These are phyloP conservation scores for Parsonsia alboflavescens DNA, from an alignment of 257 asterid species.

Conservation along the genomic window DNA sequence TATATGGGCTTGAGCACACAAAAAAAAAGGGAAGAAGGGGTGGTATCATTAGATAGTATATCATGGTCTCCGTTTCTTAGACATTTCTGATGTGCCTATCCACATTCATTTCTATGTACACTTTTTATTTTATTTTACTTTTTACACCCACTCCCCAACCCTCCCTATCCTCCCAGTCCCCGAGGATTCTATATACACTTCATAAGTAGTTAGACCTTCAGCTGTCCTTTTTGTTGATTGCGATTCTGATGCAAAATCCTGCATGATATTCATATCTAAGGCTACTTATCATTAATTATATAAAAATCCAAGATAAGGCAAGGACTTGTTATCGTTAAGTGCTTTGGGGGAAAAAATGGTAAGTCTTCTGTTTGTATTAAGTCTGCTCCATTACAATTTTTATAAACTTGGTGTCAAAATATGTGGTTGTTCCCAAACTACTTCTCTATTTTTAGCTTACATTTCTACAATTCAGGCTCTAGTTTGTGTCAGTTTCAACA, in stretches of 20 bases:
- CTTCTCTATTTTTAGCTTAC: background rate
- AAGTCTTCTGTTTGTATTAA: background rate
- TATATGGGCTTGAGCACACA: background rate
- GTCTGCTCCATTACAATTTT: background rate
- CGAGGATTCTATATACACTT: no score
- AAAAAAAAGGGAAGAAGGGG: background rate
- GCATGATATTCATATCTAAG: no score
- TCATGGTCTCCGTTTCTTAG: background rate
- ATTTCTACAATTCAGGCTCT: background rate
- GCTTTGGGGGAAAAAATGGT: background rate
- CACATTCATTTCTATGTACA: background rate
- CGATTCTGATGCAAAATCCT: background rate
- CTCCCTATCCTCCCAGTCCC: no score
- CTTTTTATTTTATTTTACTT: no score
- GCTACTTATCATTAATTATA: no score
- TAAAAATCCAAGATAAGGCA: background rate
- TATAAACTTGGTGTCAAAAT: background rate
- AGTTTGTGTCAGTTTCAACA: background rate
- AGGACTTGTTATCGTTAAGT: background rate
- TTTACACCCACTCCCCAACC: no score
- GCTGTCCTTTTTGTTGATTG: background rate
- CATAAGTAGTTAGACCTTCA: background rate
- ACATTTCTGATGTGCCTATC: background rate
- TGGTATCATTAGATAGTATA: background rate
- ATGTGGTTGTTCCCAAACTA: background rate